Evolutionary conservation across 2,329 filamentous ascomycete genomes (phyloP).

Genomic region (Chaetothyriales sp.): DNA sequence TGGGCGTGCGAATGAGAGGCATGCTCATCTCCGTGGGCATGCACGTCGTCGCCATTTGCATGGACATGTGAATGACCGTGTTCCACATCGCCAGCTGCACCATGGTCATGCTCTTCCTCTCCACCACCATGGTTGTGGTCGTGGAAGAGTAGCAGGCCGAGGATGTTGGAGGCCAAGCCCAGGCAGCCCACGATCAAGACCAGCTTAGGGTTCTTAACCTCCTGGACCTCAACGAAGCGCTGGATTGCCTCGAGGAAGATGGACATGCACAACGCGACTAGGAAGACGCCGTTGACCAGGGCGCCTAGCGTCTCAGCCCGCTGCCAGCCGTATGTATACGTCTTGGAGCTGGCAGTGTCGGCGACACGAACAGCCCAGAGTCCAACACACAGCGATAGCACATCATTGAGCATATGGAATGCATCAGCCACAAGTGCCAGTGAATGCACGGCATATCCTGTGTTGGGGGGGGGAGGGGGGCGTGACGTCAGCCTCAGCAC

Average conservation of each 20-base stretch:
- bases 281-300: slow-evolving; percentile 91
- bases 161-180: slow-evolving; percentile 73
- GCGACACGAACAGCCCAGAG: slow-evolving; percentile 90
- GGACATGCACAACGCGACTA: slow-evolving; percentile 88
- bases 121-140: slow-evolving; percentile 80
- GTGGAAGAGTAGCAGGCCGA: slow-evolving; percentile 80
- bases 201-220: slow-evolving; percentile 68
- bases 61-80: slow-evolving; percentile 36
- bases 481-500: slow-evolving; percentile 1
- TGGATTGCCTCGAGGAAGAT: slow-evolving; percentile 93
- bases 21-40: slow-evolving; percentile 33
- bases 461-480: neutral
- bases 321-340: slow-evolving; percentile 95
- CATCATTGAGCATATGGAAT: slow-evolving; percentile 99
- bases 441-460: slow-evolving; percentile 71
- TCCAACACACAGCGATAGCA: slow-evolving; percentile 81
- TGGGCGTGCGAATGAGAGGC: slow-evolving; percentile 47
- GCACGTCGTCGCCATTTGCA: slow-evolving; percentile 17
- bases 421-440: slow-evolving; percentile 90
- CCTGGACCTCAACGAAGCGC: slow-evolving; percentile 78
- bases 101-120: slow-evolving; percentile 36
- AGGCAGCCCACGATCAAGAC: slow-evolving; percentile 80
- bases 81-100: slow-evolving; percentile 32
- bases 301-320: slow-evolving; percentile 92
- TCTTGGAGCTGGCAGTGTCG: slow-evolving; percentile 69